Conservation (phyloP, 805 yeast genomes). For the Teunomyces kruisii region DNA sequence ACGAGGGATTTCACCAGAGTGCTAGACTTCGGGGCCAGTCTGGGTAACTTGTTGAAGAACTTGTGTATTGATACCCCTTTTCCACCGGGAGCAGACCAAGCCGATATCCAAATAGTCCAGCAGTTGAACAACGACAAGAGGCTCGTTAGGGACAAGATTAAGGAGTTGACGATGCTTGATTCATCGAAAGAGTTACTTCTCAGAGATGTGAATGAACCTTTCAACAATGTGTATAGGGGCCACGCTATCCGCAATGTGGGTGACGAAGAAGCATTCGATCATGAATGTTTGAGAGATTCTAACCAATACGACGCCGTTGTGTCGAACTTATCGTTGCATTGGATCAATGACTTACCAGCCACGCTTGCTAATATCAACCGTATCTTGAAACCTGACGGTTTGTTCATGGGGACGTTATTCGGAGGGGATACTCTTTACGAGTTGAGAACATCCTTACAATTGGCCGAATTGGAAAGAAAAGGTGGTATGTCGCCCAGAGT, state of each 20-base stretch:
- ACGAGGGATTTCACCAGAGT: constrained; percentile 60
- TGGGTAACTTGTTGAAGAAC: constrained; percentile 59
- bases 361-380: constrained; percentile 55
- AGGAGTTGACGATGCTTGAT: constrained; percentile 65
- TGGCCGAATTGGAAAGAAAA: constrained; percentile 76
- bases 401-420: constrained; percentile 76
- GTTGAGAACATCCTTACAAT: constrained; percentile 72
- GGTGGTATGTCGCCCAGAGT: constrained; percentile 83
- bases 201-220: constrained; percentile 45
- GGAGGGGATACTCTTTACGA: constrained; percentile 88
- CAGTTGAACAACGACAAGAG: constrained; percentile 53
- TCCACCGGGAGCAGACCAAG: constrained; percentile 26
- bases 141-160: constrained; percentile 52
- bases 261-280: constrained; percentile 66
- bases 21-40: constrained; percentile 72
- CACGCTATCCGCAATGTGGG: constrained; percentile 51
- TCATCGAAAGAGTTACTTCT: constrained; percentile 52
- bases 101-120: constrained; percentile 36
- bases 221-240: constrained; percentile 44
- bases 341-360: constrained; percentile 84
- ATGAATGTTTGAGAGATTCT: constrained; percentile 34
- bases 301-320: constrained; percentile 66
- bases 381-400: constrained; percentile 73
- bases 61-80: constrained; percentile 27
- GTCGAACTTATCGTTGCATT: constrained; percentile 72